phyloP scores from a whole-genome alignment of 2,329 filamentous ascomycete species.

The Claviceps arundinis region DNA sequence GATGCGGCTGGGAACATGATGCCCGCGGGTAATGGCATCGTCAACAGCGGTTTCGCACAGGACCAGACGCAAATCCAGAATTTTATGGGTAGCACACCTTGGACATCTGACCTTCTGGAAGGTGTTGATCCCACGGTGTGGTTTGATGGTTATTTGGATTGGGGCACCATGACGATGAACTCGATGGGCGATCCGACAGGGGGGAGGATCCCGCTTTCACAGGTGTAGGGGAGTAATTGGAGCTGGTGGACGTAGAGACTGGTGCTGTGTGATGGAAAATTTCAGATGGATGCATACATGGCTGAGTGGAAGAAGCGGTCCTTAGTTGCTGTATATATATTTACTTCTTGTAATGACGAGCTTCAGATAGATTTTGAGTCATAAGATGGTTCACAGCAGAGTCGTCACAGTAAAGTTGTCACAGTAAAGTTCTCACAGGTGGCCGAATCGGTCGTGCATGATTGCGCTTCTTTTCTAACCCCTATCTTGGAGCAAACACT shows the following conservation, averaged over 20 bases:
- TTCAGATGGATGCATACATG: neutral
- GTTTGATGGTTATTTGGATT: constrained; percentile 23
- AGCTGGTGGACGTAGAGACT: neutral
- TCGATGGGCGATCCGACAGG: constrained; percentile 11
- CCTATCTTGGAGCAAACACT: neutral
- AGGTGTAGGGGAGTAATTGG: neutral
- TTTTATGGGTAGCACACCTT: constrained; percentile 15
- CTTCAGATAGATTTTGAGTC: too few relatives aligned
- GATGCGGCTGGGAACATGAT: constrained; percentile 1
- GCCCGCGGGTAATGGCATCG: neutral
- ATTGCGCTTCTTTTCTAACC: too few relatives aligned
- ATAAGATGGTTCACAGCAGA: too few relatives aligned
- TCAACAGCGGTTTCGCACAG: constrained; percentile 10
- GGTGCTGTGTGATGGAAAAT: neutral
- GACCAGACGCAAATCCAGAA: constrained; percentile 14
- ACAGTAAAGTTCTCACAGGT: too few relatives aligned
- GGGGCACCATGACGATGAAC: constrained; percentile 20
- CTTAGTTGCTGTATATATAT: neutral
- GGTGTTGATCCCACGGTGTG: constrained; percentile 21
- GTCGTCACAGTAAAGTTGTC: too few relatives aligned
- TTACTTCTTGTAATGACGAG: too few relatives aligned
- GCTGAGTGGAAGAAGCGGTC: neutral
- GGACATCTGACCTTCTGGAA: constrained; percentile 19
- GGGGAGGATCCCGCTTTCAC: constrained; percentile 8
- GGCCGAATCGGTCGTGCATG: too few relatives aligned